Conservation (phyloP, 208 protist genomes). For the Leishmania gerbilli region DNA sequence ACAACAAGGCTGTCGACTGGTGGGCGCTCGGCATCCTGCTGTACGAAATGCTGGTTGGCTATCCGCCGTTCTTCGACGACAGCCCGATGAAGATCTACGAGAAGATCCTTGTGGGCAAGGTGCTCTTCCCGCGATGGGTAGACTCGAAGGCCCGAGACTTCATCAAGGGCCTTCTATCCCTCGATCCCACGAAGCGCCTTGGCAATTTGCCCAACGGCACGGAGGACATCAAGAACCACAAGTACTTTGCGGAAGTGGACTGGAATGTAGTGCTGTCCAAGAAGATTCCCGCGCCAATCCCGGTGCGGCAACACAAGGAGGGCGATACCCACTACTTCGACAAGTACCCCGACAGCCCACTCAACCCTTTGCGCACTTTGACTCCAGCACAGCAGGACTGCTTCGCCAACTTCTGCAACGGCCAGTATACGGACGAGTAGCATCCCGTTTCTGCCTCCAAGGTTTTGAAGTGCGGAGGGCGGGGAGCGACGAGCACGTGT, state of each 20-base stretch:
- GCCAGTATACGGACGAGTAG: constrained; percentile 75
- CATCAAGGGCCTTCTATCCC: constrained; percentile 77
- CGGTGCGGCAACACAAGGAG: constrained; percentile 72
- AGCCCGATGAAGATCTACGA: constrained; percentile 93
- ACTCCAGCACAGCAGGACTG: constrained; percentile 82
- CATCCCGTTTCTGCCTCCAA: background rate
- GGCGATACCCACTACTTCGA: constrained; percentile 92
- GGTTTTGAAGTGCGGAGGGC: background rate
- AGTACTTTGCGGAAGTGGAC: constrained; percentile 96
- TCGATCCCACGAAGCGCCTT: constrained; percentile 87
- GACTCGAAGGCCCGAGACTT: constrained; percentile 83
- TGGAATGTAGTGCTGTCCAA: constrained; percentile 89
- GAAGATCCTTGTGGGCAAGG: constrained; percentile 84
- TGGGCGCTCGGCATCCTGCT: constrained; percentile 92
- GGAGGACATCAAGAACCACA: constrained; percentile 96
- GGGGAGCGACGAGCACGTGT: background rate
- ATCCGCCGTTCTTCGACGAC: constrained; percentile 92
- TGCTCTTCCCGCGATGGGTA: constrained; percentile 88
- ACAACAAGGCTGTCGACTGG: constrained; percentile 87
- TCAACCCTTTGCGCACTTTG: constrained; percentile 68
- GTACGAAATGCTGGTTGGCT: constrained; percentile 91
- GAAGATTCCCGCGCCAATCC: constrained; percentile 85
- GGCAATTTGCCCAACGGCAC: constrained; percentile 89
- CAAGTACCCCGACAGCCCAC: constrained; percentile 89
- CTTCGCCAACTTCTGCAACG: constrained; percentile 91